Percentiles rank a stretch among this genome's conserved stretches.
These are phyloP conservation scores for Lodderomyces beijingensis DNA, from an alignment of 1,139 yeast genomes.

Conservation along the genomic window DNA sequence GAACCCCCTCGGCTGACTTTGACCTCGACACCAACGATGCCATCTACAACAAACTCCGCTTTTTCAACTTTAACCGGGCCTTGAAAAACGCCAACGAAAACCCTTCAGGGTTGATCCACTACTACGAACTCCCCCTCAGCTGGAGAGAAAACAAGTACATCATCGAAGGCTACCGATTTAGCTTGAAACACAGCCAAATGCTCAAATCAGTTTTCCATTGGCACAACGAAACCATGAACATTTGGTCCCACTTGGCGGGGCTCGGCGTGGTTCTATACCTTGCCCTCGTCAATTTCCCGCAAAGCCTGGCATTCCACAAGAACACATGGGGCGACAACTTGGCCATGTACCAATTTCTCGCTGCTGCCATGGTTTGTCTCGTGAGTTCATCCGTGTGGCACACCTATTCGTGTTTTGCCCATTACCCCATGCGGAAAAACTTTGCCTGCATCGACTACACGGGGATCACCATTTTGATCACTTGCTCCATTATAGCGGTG, in stretches of 20 bases:
- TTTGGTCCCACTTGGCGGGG: constrained; percentile 89
- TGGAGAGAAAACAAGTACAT: constrained; percentile 94
- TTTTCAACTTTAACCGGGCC: constrained; percentile 59
- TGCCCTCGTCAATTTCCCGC: constrained; percentile 60
- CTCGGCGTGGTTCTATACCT: constrained; percentile 54
- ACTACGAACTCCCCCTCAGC: constrained; percentile 83
- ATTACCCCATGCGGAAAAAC: constrained; percentile 55
- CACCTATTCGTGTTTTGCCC: constrained; percentile 78
- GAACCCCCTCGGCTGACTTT: constrained; percentile 26
- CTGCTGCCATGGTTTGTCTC: constrained; percentile 74
- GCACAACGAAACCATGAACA: constrained; percentile 80
- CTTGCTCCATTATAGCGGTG: constrained; percentile 84
- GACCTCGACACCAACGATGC: constrained; percentile 6
- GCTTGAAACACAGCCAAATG: constrained; percentile 59
- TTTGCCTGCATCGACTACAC: constrained; percentile 95
- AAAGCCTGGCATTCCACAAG: constrained; percentile 34
- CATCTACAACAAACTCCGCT: background rate
- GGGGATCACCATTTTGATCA: constrained; percentile 85
- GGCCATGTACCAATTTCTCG: constrained; percentile 59
- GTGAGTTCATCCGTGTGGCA: constrained; percentile 86
- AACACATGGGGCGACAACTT: constrained; percentile 46
- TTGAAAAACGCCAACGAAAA: constrained; percentile 48
- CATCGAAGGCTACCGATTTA: constrained; percentile 80
- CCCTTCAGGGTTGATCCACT: constrained; percentile 49
- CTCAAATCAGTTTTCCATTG: constrained; percentile 50